Evolutionary conservation across 2,329 filamentous ascomycete genomes (phyloP), one percentile per base, ranked within the genome.

Genomic region (Penicillium decumbens): DNA sequence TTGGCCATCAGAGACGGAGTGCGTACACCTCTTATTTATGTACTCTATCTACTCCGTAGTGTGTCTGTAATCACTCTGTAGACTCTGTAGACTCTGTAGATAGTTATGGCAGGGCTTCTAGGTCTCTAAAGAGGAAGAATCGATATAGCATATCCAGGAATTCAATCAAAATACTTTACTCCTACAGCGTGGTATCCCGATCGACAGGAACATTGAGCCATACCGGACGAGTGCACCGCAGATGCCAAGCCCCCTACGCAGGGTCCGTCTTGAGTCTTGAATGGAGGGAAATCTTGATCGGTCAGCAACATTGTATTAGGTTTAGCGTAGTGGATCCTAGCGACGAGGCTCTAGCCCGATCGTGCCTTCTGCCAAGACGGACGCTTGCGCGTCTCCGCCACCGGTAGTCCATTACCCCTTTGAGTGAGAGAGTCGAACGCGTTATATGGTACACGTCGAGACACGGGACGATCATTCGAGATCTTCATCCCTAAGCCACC

Each of bases 301-400:
- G 49, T 43, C 38, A 44, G 48, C 37, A 37, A 20, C 15, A 10
- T 47, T 46, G 43, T 41, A 61, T 55, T 10, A 4, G 50, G 62
- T 43, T 46, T 66, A 65, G 60, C n/a, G 50, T 6, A 6, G 47
- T 64, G 61, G 64, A 44, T 37, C 46, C 12, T 7, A 30, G 41
- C 46, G 56, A 50, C 46, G 56, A 50, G 50, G 54, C 58, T 60
- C 62, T 65, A 58, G 61, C 58, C 63, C 59, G 59, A 66, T 66
- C 63, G 55, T 53, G 54, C 51, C 30, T 54, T 47, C 45, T 59
- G 65, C 66, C 67, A 69, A 69, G 67, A 65, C 62, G 64, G 62
- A 65, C 59, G 66, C 65, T 69, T 69, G 66, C 66, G 66, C 65
- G 66, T 68, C 66, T 68, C 65, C 65, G 54, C 54, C 54, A 51